Evolutionary conservation across 2,329 filamentous ascomycete species (phyloP).

Genomic region (Neofusicoccum kwambonambiense): DNA sequence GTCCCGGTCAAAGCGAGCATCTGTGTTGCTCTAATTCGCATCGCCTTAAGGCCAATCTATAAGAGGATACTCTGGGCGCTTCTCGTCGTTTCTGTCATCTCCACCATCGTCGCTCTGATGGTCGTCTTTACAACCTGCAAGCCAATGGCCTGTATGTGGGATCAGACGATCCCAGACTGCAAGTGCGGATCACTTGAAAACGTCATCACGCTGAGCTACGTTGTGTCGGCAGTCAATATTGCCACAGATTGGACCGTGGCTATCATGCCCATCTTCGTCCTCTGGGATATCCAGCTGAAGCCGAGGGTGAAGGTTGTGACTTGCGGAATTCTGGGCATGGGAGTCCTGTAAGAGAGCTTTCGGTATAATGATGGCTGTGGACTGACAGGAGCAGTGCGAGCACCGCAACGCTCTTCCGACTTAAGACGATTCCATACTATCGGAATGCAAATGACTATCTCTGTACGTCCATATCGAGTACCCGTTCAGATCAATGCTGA

Average conservation of each 20-base stretch:
- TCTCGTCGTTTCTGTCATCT: slow-evolving; percentile 5
- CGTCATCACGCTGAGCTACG: background rate
- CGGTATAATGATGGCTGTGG: background rate
- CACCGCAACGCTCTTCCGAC: background rate
- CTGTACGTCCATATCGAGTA: background rate
- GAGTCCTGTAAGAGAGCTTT: background rate
- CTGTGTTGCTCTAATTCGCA: slow-evolving; percentile 43
- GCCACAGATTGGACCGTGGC: background rate
- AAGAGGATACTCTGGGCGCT: slow-evolving; percentile 35
- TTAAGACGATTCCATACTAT: background rate
- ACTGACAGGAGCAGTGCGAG: background rate
- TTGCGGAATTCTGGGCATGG: background rate
- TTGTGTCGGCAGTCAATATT: background rate
- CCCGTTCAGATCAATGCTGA: background rate
- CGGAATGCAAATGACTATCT: background rate
- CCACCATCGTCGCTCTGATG: slow-evolving; percentile 6
- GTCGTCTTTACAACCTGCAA: slow-evolving; percentile 6
- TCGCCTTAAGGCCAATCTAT: slow-evolving; percentile 37
- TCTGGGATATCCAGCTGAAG: background rate
- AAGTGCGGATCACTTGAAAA: background rate
- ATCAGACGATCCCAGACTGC: background rate
- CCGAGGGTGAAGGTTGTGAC: background rate
- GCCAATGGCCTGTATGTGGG: slow-evolving; percentile 11
- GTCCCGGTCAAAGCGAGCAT: slow-evolving; percentile 44
- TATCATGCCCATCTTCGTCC: background rate